Percentiles rank a stretch among this genome's conserved stretches.
phyloP scores from a whole-genome alignment of 352 stramenopile genomes.

The Phytopythium ostracodes region DNA sequence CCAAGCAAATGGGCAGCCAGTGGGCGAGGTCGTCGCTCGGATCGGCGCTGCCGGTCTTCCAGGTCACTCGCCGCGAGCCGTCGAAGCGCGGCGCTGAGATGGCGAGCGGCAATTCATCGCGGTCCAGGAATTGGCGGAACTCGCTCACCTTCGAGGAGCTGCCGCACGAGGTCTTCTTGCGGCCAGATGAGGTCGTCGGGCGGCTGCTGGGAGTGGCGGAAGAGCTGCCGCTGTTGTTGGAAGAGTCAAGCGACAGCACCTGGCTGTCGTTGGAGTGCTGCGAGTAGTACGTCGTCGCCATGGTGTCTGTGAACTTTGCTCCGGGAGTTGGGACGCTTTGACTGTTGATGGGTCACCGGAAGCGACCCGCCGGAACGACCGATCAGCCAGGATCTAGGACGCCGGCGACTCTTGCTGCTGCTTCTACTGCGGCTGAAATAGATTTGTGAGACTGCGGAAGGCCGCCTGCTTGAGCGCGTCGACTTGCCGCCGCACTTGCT shows the following conservation, averaged over 20 bases:
- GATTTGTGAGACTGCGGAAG: constrained; percentile 53
- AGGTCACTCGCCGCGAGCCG: constrained; percentile 44
- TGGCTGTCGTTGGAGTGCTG: constrained; percentile 23
- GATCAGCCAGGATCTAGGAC: neutral
- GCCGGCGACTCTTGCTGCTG: constrained; percentile 3
- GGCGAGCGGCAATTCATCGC: constrained; percentile 52
- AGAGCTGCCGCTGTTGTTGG: neutral
- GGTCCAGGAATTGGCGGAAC: constrained; percentile 70
- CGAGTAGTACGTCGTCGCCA: neutral
- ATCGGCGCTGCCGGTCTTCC: constrained; percentile 46
- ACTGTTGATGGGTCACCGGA: neutral
- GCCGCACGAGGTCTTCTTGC: constrained; percentile 29
- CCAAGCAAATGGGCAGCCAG: constrained; percentile 70
- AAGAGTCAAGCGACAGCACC: constrained; percentile 48
- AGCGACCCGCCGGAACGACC: too few species aligned
- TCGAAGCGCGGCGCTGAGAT: constrained; percentile 38
- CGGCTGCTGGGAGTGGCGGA: constrained; percentile 10
- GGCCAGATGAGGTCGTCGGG: constrained; percentile 43
- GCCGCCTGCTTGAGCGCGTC: constrained; percentile 55
- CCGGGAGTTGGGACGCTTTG: neutral
- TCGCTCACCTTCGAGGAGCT: constrained; percentile 43
- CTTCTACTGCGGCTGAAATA: constrained; percentile 41
- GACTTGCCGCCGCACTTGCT: constrained; percentile 66
- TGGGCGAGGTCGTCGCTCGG: constrained; percentile 56
- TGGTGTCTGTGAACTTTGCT: neutral